These are phyloP conservation scores for Jackrogersella minutella DNA, from an alignment of 495 filamentous ascomycete species.

Conservation along the genomic window DNA sequence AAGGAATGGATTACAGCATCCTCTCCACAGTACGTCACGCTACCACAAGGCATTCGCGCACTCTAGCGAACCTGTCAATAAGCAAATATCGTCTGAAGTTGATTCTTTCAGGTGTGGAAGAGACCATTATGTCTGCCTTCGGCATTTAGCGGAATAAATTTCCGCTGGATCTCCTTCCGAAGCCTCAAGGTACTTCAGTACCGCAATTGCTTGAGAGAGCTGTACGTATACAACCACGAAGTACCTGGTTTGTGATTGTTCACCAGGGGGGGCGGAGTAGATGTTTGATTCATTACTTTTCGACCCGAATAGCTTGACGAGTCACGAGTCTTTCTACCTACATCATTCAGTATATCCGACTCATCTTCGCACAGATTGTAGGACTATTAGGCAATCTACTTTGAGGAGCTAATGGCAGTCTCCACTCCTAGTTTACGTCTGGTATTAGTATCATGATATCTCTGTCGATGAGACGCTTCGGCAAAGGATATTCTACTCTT, in stretches of 20 bases:
- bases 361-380: neutral
- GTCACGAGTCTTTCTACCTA: too few relatives aligned
- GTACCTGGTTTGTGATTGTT: neutral
- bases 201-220: neutral
- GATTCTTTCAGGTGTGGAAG: neutral
- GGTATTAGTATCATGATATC: too few relatives aligned
- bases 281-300: neutral
- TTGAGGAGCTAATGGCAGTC: too few relatives aligned
- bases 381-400: neutral
- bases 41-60: neutral
- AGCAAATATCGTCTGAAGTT: slow-evolving; percentile 4
- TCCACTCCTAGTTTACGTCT: too few relatives aligned
- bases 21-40: too few relatives aligned
- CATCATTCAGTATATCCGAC: neutral
- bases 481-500: neutral
- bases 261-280: neutral
- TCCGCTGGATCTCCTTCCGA: too few relatives aligned
- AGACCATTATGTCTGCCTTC: too few relatives aligned
- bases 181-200: neutral
- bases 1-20: too few relatives aligned
- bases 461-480: neutral
- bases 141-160: neutral
- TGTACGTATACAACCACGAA: too few relatives aligned
- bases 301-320: too few relatives aligned
- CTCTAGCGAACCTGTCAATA: neutral